Evolutionary conservation across 495 filamentous ascomycete species (phyloP).

Genomic region (Melanomma pulvis-pyrius): DNA sequence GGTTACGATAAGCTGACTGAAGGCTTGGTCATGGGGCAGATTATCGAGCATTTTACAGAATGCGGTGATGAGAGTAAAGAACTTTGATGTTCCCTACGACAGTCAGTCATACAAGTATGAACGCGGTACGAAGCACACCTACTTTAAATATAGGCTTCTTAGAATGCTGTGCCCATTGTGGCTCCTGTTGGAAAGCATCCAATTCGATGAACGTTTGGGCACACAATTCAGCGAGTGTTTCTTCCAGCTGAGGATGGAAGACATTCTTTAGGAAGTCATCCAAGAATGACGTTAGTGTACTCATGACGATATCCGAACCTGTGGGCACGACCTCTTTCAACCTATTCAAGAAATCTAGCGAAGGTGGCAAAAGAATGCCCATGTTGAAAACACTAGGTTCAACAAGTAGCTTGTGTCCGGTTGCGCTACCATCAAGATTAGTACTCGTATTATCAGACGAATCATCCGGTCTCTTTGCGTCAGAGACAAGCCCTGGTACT

Average conservation of each 20-base stretch:
- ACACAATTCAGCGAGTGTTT: constrained; percentile 88
- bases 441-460: constrained; percentile 45
- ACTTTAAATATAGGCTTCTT: constrained; percentile 84
- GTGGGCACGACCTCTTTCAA: constrained; percentile 89
- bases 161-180: constrained; percentile 76
- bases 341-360: constrained; percentile 85
- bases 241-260: constrained; percentile 94
- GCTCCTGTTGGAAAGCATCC: constrained; percentile 86
- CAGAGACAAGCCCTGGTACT: constrained; percentile 88
- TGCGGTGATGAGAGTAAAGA: constrained; percentile 80
- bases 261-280: constrained; percentile 99
- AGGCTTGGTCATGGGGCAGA: constrained; percentile 95
- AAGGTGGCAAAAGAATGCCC: constrained; percentile 89
- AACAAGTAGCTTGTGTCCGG: constrained; percentile 82
- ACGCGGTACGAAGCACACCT: constrained; percentile 4
- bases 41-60: constrained; percentile 95
- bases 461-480: constrained; percentile 60
- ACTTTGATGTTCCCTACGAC: constrained; percentile 71
- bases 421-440: constrained; percentile 62
- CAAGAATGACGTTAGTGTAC: constrained; percentile 89
- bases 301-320: constrained; percentile 78
- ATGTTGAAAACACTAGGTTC: constrained; percentile 99
- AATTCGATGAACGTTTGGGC: constrained; percentile 77
- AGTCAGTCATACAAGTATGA: background rate
- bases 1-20: constrained; percentile 83